These are phyloP conservation scores for Trichophaea hybrida DNA, from an alignment of 2,329 filamentous ascomycete genomes.

Conservation along the genomic window DNA sequence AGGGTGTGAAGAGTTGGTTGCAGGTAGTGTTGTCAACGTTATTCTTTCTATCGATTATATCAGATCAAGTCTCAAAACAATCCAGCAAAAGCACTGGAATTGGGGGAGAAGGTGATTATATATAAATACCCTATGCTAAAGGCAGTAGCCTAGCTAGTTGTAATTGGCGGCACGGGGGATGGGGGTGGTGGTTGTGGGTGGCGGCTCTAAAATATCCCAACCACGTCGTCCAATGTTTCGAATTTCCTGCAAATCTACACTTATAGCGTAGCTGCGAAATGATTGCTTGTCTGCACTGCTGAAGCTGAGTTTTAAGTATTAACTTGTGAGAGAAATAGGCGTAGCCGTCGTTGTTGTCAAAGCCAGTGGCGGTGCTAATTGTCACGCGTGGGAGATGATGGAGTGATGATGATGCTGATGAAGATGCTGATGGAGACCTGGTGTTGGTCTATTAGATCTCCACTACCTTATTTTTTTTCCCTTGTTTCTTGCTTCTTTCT, in stretches of 20 bases:
- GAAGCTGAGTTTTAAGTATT: no score
- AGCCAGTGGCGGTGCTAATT: neutral
- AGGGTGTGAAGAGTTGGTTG: neutral
- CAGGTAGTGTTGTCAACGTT: neutral
- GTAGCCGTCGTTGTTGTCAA: neutral
- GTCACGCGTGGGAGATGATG: neutral
- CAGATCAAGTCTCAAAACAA: conserved; percentile 3
- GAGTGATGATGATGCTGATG: neutral
- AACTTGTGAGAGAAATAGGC: neutral
- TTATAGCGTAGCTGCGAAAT: neutral
- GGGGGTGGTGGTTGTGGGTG: neutral
- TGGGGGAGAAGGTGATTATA: neutral
- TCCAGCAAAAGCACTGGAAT: neutral
- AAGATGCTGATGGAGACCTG: neutral
- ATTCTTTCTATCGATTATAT: conserved; percentile 4
- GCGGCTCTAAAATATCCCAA: conserved; percentile 7
- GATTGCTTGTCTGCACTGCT: neutral
- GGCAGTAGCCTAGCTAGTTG: neutral
- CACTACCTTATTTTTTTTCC: neutral
- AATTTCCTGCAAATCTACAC: neutral
- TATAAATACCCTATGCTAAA: conserved; percentile 3
- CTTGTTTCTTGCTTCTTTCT: neutral
- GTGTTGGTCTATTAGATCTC: neutral
- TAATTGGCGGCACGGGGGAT: neutral
- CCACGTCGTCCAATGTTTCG: conserved; percentile 6